Evolutionary conservation across 768 basidiomycete species (phyloP).

Genomic region (Psilocybe cubensis): DNA sequence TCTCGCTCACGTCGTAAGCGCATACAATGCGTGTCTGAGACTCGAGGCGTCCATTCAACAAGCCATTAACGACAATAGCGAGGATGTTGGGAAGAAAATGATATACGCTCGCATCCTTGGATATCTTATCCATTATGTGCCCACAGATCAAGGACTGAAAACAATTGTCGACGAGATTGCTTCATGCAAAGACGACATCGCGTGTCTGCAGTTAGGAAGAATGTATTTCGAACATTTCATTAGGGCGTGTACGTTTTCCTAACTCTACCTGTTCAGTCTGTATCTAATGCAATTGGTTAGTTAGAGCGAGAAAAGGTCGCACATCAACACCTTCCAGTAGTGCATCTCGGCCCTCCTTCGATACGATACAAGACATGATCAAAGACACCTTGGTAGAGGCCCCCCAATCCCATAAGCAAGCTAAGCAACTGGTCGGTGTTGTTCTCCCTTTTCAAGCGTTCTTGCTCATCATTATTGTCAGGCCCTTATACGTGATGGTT

Average conservation of each 20-base stretch:
- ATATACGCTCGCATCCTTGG: slow-evolving; percentile 27
- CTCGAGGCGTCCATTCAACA: slow-evolving; percentile 21
- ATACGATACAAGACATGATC: slow-evolving; percentile 25
- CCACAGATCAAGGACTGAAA: slow-evolving; percentile 15
- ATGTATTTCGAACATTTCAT: slow-evolving; percentile 31
- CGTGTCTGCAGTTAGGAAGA: slow-evolving; percentile 23
- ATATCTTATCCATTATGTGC: slow-evolving; percentile 24
- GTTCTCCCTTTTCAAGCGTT: background rate
- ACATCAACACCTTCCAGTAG: slow-evolving; percentile 22
- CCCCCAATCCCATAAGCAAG: slow-evolving; percentile 17
- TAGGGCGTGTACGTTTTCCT: slow-evolving; percentile 27
- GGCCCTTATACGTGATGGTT: slow-evolving; percentile 40
- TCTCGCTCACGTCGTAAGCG: slow-evolving; percentile 10
- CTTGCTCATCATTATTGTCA: slow-evolving; percentile 10
- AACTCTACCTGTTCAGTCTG: slow-evolving; percentile 8
- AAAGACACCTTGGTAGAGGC: slow-evolving; percentile 18
- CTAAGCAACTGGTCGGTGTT: slow-evolving; percentile 14
- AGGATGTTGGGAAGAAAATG: slow-evolving; percentile 18
- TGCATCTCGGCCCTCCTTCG: slow-evolving; percentile 25
- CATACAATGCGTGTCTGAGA: slow-evolving; percentile 23
- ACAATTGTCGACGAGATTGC: slow-evolving; percentile 17
- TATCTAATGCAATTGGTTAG: slow-evolving; percentile 18
- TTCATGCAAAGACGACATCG: slow-evolving; percentile 8
- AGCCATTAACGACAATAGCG: slow-evolving; percentile 6
- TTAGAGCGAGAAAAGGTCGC: slow-evolving; percentile 15